phyloP scores from a whole-genome alignment of 140 eudicot species.

The Flaveria floridana region DNA sequence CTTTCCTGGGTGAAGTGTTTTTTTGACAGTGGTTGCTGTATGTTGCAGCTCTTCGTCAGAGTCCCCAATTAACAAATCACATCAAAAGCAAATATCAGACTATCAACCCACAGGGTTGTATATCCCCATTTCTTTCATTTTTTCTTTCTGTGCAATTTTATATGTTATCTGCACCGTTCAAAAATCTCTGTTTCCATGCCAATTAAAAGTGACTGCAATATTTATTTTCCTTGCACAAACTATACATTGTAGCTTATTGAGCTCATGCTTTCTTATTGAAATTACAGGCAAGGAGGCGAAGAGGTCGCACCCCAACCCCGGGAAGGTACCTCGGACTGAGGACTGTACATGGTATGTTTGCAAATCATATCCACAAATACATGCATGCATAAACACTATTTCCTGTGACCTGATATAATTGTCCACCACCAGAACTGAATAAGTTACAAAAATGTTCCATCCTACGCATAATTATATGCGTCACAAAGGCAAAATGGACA shows the following conservation, averaged over 20 bases:
- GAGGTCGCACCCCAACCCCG: slow-evolving; percentile 98
- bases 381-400: background rate
- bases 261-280: slow-evolving; percentile 20
- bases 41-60: slow-evolving; percentile 93
- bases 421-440: background rate
- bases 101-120: slow-evolving; percentile 82
- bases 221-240: background rate
- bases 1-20: slow-evolving; percentile 49
- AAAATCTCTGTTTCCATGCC: background rate
- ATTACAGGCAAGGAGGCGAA: slow-evolving; percentile 79
- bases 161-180: background rate
- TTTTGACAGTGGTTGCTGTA: slow-evolving; percentile 74
- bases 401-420: background rate
- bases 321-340: slow-evolving; percentile 84
- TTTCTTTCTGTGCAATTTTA: slow-evolving; percentile 16
- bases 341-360: slow-evolving; percentile 48
- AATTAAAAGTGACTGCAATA: background rate
- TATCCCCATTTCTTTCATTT: slow-evolving; percentile 68
- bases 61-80: slow-evolving; percentile 48
- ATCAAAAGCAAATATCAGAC: slow-evolving; percentile 76
- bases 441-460: background rate
- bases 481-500: background rate
- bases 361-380: background rate
- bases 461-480: background rate
- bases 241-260: background rate